These are phyloP conservation scores for Pseudovirgaria hyperparasitica DNA, from an alignment of 2,329 filamentous ascomycete genomes.

Conservation along the genomic window DNA sequence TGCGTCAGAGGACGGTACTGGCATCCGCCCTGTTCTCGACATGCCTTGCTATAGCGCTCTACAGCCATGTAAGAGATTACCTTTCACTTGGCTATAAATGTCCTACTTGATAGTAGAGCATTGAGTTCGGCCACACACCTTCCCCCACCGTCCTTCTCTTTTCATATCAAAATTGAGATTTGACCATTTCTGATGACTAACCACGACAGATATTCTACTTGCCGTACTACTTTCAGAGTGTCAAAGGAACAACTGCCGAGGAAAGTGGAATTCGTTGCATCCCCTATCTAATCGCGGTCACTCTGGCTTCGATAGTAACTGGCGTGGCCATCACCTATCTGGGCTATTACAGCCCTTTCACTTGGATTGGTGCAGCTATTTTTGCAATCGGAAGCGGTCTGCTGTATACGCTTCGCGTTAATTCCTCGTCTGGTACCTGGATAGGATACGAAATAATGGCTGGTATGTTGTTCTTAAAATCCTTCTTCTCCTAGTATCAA, in stretches of 20 bases:
- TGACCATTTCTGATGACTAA: too few species aligned
- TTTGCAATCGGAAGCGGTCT: conserved; percentile 25
- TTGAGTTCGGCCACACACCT: conserved; percentile 11
- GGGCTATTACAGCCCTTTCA: conserved; percentile 23
- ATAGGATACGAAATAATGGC: conserved; percentile 28
- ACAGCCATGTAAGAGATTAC: too few species aligned
- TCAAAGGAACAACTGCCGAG: conserved; percentile 26
- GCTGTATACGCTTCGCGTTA: conserved; percentile 22
- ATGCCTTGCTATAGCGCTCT: too few species aligned
- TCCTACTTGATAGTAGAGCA: too few species aligned
- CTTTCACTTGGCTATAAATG: too few species aligned
- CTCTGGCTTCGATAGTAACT: conserved; percentile 13
- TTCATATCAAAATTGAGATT: too few species aligned
- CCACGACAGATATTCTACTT: conserved; percentile 25
- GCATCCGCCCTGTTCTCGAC: conserved; percentile 17
- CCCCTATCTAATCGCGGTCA: conserved; percentile 19
- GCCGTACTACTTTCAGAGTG: conserved; percentile 31
- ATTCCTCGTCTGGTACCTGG: conserved; percentile 17
- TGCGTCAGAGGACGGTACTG: conserved; percentile 22
- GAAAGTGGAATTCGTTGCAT: conserved; percentile 23
- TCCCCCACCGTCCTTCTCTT: conserved; percentile 37
- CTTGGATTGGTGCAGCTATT: conserved; percentile 21
- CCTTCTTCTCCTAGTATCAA: too few species aligned
- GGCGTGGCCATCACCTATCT: conserved; percentile 15
- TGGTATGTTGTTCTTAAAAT: too few species aligned